A percentile compares a stretch with the other conserved stretches of the same genome.
These are phyloP conservation scores for Podila minutissima DNA, from an alignment of 192 early-diverging fungal genomes.

Conservation along the genomic window DNA sequence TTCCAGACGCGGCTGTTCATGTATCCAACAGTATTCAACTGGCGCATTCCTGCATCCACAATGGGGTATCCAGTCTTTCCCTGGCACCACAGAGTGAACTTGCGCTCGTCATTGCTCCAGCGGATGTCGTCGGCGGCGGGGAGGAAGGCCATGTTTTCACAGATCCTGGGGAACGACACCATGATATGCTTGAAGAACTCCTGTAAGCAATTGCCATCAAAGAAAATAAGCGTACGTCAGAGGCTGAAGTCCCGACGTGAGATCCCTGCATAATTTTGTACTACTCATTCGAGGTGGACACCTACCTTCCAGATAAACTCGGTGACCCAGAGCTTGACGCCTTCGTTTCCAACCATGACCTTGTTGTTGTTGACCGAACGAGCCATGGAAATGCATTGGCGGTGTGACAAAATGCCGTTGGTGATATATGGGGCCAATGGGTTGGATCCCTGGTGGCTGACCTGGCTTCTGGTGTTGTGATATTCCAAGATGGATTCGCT, in stretches of 20 bases:
- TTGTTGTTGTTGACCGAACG: constrained; percentile 55
- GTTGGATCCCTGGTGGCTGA: constrained; percentile 38
- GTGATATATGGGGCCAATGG: constrained; percentile 62
- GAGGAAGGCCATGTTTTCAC: constrained; percentile 67
- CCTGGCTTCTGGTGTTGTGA: constrained; percentile 55
- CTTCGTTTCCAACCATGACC: constrained; percentile 60
- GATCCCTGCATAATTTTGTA: too few relatives aligned
- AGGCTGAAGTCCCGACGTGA: too few relatives aligned
- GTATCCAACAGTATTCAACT: constrained; percentile 65
- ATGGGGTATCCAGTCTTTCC: constrained; percentile 75
- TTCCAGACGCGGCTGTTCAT: constrained; percentile 75
- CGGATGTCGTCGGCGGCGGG: constrained; percentile 55
- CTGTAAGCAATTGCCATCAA: constrained; percentile 1
- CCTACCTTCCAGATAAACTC: constrained; percentile 68
- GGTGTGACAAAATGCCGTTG: constrained; percentile 59
- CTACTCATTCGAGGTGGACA: not conserved
- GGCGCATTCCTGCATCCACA: constrained; percentile 75
- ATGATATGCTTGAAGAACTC: constrained; percentile 73
- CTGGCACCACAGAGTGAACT: constrained; percentile 66
- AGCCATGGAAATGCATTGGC: constrained; percentile 62
- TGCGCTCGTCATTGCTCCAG: constrained; percentile 61
- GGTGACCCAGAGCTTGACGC: constrained; percentile 65
- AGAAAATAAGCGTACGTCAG: not conserved
- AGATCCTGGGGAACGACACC: constrained; percentile 65
- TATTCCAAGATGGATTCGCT: constrained; percentile 45